Percentiles rank a stretch among this genome's conserved stretches.
phyloP scores from a whole-genome alignment of 179 eudicot genomes.

The Sideroxylon spinosum region DNA sequence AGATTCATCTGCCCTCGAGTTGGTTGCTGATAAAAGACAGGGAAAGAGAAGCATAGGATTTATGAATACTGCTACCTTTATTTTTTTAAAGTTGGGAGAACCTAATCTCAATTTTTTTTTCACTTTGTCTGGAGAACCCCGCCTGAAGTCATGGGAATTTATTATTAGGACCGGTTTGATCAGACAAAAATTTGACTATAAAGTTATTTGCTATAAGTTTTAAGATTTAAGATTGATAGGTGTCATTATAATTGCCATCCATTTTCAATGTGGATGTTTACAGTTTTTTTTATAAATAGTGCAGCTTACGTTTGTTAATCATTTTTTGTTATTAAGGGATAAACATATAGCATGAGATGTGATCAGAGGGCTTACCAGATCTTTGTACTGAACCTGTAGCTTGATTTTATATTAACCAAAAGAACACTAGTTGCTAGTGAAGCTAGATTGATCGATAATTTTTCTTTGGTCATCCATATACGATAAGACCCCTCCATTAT shows the following conservation, averaged over 20 bases:
- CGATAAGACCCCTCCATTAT: slow-evolving; percentile 47
- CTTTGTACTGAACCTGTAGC: slow-evolving; percentile 22
- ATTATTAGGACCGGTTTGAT: background rate
- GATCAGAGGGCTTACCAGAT: slow-evolving; percentile 25
- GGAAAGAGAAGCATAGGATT: background rate
- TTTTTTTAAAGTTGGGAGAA: background rate
- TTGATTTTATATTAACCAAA: slow-evolving; percentile 23
- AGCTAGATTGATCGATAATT: slow-evolving; percentile 43
- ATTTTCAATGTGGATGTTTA: background rate
- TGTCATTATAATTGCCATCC: background rate
- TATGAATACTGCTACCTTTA: background rate
- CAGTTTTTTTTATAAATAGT: background rate
- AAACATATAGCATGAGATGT: slow-evolving; percentile 14
- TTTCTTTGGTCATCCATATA: slow-evolving; percentile 47
- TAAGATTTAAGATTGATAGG: background rate
- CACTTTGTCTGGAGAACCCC: background rate
- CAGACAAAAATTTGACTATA: background rate
- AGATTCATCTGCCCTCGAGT: background rate
- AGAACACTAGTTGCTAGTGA: slow-evolving; percentile 46
- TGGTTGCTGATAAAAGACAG: background rate
- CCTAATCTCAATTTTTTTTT: background rate
- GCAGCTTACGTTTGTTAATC: background rate
- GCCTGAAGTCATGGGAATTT: background rate
- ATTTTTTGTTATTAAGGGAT: background rate
- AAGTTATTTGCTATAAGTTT: background rate